These are phyloP conservation scores for Tolypocladium tropicale DNA, from an alignment of 2,329 filamentous ascomycete species.

Conservation along the genomic window DNA sequence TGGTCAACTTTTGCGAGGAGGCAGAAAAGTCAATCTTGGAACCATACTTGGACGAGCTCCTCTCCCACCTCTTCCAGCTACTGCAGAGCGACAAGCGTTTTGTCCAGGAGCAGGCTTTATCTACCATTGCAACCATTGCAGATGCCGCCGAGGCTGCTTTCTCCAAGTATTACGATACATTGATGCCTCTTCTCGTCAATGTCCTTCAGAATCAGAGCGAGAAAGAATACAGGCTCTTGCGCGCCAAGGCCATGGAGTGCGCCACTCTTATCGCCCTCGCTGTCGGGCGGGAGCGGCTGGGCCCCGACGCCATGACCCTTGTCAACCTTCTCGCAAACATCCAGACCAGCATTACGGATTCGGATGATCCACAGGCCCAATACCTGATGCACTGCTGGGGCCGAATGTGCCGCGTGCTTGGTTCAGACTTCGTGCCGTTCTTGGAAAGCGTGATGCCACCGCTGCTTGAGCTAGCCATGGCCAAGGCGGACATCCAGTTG, in stretches of 20 bases:
- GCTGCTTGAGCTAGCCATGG: slow-evolving; percentile 78
- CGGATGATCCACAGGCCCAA: slow-evolving; percentile 91
- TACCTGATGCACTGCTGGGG: slow-evolving; percentile 99
- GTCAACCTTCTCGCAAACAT: slow-evolving; percentile 83
- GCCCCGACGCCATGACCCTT: slow-evolving; percentile 73
- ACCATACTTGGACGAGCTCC: slow-evolving; percentile 81
- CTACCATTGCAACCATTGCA: slow-evolving; percentile 97
- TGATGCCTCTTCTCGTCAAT: slow-evolving; percentile 91
- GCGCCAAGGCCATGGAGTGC: slow-evolving; percentile 98
- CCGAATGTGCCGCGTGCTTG: slow-evolving; percentile 92
- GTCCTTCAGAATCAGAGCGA: slow-evolving; percentile 84
- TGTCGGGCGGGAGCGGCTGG: slow-evolving; percentile 88
- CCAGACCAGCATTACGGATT: slow-evolving; percentile 75
- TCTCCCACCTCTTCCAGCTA: slow-evolving; percentile 77
- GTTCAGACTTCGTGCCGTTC: slow-evolving; percentile 84
- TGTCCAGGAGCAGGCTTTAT: slow-evolving; percentile 94
- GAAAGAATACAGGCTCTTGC: slow-evolving; percentile 82
- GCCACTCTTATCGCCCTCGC: slow-evolving; percentile 91
- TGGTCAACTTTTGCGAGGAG: slow-evolving; percentile 98
- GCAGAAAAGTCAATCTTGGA: slow-evolving; percentile 86
- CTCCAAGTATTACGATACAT: slow-evolving; percentile 84
- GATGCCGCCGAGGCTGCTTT: slow-evolving; percentile 95
- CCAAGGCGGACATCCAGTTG: slow-evolving; percentile 94
- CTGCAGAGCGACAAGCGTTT: slow-evolving; percentile 89
- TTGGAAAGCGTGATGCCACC: slow-evolving; percentile 90